Evolutionary conservation across 2,329 filamentous ascomycete species (phyloP).

Genomic region (Leptodontidium sp.): DNA sequence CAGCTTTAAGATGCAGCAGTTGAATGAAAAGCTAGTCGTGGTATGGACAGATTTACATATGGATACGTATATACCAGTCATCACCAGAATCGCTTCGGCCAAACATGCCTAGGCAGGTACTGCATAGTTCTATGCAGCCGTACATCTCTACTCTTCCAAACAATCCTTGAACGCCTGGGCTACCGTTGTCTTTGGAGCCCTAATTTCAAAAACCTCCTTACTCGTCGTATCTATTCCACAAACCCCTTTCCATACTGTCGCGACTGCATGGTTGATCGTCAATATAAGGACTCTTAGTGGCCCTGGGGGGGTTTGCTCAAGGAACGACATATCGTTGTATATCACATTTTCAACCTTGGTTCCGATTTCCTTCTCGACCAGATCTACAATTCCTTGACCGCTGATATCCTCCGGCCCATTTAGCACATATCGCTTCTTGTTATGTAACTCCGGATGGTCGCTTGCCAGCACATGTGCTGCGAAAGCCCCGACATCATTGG

Average conservation of each 20-base stretch:
- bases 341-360: conserved; percentile 42
- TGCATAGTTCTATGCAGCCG: too few species aligned
- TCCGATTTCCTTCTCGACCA: conserved; percentile 50
- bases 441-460: conserved; percentile 45
- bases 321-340: conserved; percentile 45
- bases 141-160: neutral
- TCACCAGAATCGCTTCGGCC: too few species aligned
- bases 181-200: neutral
- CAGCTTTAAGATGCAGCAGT: too few species aligned
- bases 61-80: too few species aligned
- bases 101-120: too few species aligned
- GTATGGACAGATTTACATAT: too few species aligned
- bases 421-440: conserved; percentile 49
- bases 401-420: conserved; percentile 53
- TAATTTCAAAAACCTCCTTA: conserved; percentile 3
- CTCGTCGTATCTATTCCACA: neutral
- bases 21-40: too few species aligned
- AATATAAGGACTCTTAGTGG: neutral
- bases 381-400: conserved; percentile 46
- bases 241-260: neutral
- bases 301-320: neutral
- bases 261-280: neutral
- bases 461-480: conserved; percentile 49
- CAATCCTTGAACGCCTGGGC: neutral
- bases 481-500: conserved; percentile 48